Base-by-base conservation (phyloP, 2,329 filamentous ascomycete genomes). In the Monosporascus sp. region DNA sequence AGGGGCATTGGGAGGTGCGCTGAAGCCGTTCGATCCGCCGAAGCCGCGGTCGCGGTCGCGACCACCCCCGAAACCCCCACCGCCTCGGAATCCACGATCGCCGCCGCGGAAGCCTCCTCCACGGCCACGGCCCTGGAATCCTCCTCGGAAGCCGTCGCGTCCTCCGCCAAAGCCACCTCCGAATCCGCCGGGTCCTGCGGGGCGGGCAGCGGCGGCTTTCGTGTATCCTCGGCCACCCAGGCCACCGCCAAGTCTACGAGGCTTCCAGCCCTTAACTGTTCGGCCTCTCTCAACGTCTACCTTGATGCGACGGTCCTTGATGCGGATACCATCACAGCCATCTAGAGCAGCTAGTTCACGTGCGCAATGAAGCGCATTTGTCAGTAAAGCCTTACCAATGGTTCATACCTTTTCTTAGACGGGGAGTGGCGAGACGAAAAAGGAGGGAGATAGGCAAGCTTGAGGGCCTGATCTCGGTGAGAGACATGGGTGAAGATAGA, bases 271-370 rank as follows among this genome's bases (percentile, higher is more conserved):
- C 66, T 89, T 89, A 41, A 97, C 90, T 35, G 94, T 97, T 62
- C 94, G 88, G 61, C 94, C 94, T 66, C 94, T 87, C 74, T 99
- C 94, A 56, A 97, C 93, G 68, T 99, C 94, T 65, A 97, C 91
- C 68, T 96, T 84, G 65, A 97, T 89, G 64, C 88, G 85, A 66
- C 93, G 85, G 68, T 95, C 92, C 70, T 91, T 95, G 75, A 99
- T 96, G 62, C 87, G 86, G 66, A 96, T 88, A 60, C 90, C 90
- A 80, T 97, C 92, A 69, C 81, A 85, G 62, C 78, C 74, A 65
- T 86, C 96, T 78, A 97, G 85, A 72, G 94, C 94, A 79, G 92
- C 94, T 96, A 81, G 74, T 80, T 72, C 69, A 71, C 73, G 72
- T 75, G 77, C 79, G 75, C 79, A 73, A 57, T 77, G 75, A 75